Evolutionary conservation across 768 basidiomycete genomes (phyloP).

Genomic region (Lanmaoa pseudosensibilis): DNA sequence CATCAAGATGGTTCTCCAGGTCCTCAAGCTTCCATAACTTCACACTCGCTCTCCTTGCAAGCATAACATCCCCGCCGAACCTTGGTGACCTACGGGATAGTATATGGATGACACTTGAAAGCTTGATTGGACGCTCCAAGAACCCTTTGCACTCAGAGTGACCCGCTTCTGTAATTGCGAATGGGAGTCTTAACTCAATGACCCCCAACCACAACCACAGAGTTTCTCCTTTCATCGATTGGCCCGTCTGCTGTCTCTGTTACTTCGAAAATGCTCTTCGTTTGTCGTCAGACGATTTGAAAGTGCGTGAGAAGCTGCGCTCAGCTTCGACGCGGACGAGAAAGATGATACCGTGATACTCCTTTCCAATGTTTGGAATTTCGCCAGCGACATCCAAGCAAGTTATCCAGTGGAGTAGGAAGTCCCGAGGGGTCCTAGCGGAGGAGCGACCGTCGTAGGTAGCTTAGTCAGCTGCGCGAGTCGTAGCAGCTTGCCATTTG

Average conservation of each 20-base stretch:
- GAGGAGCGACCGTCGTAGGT: no score
- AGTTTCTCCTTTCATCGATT: not conserved
- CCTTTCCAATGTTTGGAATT: constrained; percentile 1
- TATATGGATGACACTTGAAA: no score
- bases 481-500: no score
- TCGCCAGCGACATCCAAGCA: constrained; percentile 1
- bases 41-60: no score
- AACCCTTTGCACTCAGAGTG: not conserved
- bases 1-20: not conserved
- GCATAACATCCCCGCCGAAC: no score
- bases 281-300: not conserved
- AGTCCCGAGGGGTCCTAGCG: no score
- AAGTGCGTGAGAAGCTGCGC: constrained; percentile 1
- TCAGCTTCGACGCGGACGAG: not conserved
- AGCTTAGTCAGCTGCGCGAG: no score
- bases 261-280: not conserved
- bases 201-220: not conserved
- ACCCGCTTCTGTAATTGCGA: constrained; percentile 8
- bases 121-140: no score
- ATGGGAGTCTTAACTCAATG: constrained; percentile 4
- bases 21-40: no score
- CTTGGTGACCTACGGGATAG: no score
- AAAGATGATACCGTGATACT: constrained; percentile 1
- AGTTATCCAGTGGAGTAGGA: no score
- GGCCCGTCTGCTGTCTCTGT: not conserved